Evolutionary conservation across 768 basidiomycete genomes (phyloP), one percentile per base, ranked within the genome.

Genomic region (Pulveroboletus sp.): DNA sequence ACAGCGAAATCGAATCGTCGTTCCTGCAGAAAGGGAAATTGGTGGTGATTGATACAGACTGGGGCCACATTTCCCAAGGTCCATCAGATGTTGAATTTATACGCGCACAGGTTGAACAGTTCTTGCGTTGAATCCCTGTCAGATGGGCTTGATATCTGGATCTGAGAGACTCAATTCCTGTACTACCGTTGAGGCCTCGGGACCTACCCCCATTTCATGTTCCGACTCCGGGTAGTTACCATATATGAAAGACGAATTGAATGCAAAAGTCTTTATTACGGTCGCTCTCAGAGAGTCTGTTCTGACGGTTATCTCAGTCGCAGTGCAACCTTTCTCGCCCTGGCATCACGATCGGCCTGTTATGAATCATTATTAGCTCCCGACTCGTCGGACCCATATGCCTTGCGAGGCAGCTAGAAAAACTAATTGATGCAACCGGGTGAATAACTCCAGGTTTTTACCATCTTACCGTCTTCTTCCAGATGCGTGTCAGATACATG

Each of bases 401-500:
- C 43, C 41, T 31, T 36, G 35, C 4, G 38, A 40, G 23, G 36
- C 12, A 26, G 30, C 41, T 48, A 54, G 39, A 54, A 47, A 48
- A 47, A 50, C 16, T 26, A 43, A 38, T 27, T n/a, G 10, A 22
- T 19, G 26, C 16, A 6, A 32, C 9, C 17, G n/a, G 39, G 26
- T 36, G 32, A 32, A 42, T 14, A 35, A 19, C 13, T 11, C 23
- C 45, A 55, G 39, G 22, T 22, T 35, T 16, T n/a, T n/a, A n/a
- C n/a, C n/a, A n/a, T n/a, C n/a, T n/a, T n/a, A n/a, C n/a, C n/a
- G n/a, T n/a, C n/a, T 76, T 5, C 63, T 82, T 24, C 79, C 80
- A 9, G 73, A 81, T 54, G 80, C 81, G 20, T 82, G 76, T 59
- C 71, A 77, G 37, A 81, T 78, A 3, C 81, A 79, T 54, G 81